phyloP scores from a whole-genome alignment of 2,329 filamentous ascomycete species.

The Xylariaceae sp. region DNA sequence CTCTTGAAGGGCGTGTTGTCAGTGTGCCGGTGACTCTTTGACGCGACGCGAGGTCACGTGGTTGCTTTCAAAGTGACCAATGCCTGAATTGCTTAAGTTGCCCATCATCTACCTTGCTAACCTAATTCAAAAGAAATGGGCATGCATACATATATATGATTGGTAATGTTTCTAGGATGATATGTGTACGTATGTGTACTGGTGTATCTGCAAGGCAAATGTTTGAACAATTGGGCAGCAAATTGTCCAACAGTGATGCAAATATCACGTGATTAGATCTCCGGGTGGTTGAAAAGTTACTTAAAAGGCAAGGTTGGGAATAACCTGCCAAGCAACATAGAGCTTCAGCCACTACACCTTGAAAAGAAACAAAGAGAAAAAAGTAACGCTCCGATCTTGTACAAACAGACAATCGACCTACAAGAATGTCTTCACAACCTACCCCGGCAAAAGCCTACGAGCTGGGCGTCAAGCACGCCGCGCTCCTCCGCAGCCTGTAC shows the following conservation, averaged over 20 bases:
- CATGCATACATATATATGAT: background rate
- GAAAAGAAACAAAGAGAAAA: too few relatives aligned
- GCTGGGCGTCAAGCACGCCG: constrained; percentile 20
- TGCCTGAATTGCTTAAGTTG: constrained; percentile 1
- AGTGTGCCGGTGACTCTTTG: constrained; percentile 2
- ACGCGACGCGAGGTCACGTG: constrained; percentile 23
- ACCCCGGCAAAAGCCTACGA: constrained; percentile 23
- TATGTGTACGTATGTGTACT: too few relatives aligned
- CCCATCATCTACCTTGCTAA: too few relatives aligned
- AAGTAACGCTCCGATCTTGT: too few relatives aligned
- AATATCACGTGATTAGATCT: constrained; percentile 2
- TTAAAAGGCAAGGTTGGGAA: too few relatives aligned
- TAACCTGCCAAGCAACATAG: too few relatives aligned
- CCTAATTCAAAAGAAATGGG: too few relatives aligned
- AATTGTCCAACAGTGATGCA: background rate
- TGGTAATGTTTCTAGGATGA: background rate
- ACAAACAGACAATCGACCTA: too few relatives aligned
- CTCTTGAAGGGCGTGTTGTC: constrained; percentile 11
- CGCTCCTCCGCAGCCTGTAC: constrained; percentile 25
- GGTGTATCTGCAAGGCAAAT: background rate
- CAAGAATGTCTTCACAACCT: background rate
- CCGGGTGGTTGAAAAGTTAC: too few relatives aligned
- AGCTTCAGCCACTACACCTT: too few relatives aligned
- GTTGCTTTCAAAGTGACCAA: constrained; percentile 18
- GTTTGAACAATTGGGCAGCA: background rate